Conservation (phyloP, 257 asterid species). For the Fraxinus pennsylvanica region DNA sequence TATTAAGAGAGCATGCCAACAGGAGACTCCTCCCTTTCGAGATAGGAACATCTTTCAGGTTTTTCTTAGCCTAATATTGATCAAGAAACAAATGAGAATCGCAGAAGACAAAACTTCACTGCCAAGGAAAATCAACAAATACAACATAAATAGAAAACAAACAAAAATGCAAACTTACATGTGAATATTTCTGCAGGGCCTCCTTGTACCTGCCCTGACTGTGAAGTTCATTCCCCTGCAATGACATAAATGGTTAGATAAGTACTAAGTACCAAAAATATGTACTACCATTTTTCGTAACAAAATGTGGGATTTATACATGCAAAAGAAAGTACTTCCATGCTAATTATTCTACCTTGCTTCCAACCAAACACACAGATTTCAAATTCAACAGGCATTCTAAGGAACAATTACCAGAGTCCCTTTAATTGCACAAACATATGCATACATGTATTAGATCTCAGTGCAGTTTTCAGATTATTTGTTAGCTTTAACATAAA, state of each 20-base stretch:
- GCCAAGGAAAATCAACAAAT: not conserved
- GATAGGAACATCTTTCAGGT: constrained; percentile 64
- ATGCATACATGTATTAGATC: not conserved
- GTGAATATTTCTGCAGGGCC: constrained; percentile 81
- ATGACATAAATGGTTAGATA: constrained; percentile 27
- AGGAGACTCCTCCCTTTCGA: constrained; percentile 65
- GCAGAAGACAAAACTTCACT: constrained; percentile 15
- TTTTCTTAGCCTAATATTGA: constrained; percentile 73
- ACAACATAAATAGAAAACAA: constrained; percentile 19
- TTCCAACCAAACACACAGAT: not conserved
- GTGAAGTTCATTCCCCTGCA: constrained; percentile 89
- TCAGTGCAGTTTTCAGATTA: not conserved
- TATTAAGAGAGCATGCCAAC: constrained; percentile 82
- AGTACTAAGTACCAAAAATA: not conserved
- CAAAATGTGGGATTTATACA: not conserved
- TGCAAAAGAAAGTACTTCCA: not conserved
- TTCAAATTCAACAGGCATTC: not conserved
- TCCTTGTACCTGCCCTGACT: constrained; percentile 66
- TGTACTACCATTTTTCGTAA: not conserved
- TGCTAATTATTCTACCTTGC: not conserved
- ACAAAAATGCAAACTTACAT: constrained; percentile 51
- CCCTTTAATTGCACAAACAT: not conserved
- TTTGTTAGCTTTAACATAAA: not conserved
- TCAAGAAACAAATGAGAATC: constrained; percentile 14
- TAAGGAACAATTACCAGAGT: not conserved